Percentiles rank a stretch among this genome's conserved stretches.
phyloP scores from a whole-genome alignment of 2,329 filamentous ascomycete genomes.

The Calonectria crousiana region DNA sequence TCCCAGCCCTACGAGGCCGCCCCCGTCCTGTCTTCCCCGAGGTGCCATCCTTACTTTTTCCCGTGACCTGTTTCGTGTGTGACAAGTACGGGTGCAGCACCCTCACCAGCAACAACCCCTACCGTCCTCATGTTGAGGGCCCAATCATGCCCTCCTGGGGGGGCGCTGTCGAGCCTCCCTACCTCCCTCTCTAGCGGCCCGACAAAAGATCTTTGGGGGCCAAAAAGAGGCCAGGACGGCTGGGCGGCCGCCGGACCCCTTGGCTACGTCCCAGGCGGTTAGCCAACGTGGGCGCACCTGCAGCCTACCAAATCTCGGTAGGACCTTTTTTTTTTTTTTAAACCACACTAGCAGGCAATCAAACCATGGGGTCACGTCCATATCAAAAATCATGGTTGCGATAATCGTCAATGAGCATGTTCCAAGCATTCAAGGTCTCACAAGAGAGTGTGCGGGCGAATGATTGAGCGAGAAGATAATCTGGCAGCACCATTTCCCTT shows the following conservation, averaged over 20 bases:
- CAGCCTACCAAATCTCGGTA: slow-evolving; percentile 16
- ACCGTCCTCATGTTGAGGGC: background rate
- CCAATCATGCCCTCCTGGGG: background rate
- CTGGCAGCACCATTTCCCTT: background rate
- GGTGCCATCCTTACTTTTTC: background rate
- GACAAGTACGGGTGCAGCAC: slow-evolving; percentile 1
- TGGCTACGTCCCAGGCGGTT: background rate
- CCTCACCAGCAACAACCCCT: background rate
- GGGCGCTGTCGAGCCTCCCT: background rate
- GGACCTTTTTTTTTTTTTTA: background rate
- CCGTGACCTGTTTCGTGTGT: slow-evolving; percentile 3
- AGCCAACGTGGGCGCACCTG: slow-evolving; percentile 17
- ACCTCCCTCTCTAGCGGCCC: background rate
- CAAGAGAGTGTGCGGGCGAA: background rate
- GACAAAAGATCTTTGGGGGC: slow-evolving; percentile 28
- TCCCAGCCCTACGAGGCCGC: slow-evolving; percentile 26
- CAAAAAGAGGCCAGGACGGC: background rate
- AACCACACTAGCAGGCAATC: background rate
- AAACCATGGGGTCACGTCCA: background rate
- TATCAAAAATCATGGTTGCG: background rate
- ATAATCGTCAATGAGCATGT: background rate
- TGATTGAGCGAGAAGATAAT: background rate
- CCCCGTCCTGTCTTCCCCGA: background rate
- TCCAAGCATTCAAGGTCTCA: background rate
- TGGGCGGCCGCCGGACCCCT: slow-evolving; percentile 22